Evolutionary conservation across 2,329 filamentous ascomycete genomes (phyloP).

Genomic region (Stachybotrys chlorohalonatus): DNA sequence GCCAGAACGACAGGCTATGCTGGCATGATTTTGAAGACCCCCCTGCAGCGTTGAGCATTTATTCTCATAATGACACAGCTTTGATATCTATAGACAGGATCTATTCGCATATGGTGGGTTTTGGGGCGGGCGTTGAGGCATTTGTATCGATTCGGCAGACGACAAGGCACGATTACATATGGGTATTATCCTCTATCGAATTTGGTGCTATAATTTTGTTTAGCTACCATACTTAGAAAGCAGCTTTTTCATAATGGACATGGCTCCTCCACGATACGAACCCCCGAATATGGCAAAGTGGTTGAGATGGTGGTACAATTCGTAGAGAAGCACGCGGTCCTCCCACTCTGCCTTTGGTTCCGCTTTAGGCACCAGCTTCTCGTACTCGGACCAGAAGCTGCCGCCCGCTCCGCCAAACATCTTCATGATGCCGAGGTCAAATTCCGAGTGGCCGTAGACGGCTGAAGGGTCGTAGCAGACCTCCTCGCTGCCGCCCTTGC

Average conservation of each 20-base stretch:
- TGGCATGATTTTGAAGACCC: constrained; percentile 19
- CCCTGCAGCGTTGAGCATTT: background rate
- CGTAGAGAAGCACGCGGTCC: constrained; percentile 75
- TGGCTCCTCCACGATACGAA: constrained; percentile 65
- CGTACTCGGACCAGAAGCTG: constrained; percentile 70
- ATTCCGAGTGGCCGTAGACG: constrained; percentile 82
- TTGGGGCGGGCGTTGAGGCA: background rate
- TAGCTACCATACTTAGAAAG: constrained; percentile 58
- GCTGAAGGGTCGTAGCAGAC: constrained; percentile 76
- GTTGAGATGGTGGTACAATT: constrained; percentile 87
- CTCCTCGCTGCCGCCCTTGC: constrained; percentile 49
- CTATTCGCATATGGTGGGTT: background rate
- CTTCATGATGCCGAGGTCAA: constrained; percentile 85
- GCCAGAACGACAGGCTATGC: constrained; percentile 29
- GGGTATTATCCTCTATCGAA: background rate
- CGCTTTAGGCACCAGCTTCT: constrained; percentile 63
- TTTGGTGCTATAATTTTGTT: background rate
- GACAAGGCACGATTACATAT: background rate
- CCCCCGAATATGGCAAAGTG: constrained; percentile 80
- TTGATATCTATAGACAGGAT: background rate
- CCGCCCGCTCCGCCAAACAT: constrained; percentile 88
- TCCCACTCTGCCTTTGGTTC: constrained; percentile 76
- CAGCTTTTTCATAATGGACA: constrained; percentile 70
- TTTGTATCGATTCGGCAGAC: background rate
- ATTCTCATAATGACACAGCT: background rate